phyloP scores from a whole-genome alignment of 352 stramenopile genomes.

The Pythium aquatile region DNA sequence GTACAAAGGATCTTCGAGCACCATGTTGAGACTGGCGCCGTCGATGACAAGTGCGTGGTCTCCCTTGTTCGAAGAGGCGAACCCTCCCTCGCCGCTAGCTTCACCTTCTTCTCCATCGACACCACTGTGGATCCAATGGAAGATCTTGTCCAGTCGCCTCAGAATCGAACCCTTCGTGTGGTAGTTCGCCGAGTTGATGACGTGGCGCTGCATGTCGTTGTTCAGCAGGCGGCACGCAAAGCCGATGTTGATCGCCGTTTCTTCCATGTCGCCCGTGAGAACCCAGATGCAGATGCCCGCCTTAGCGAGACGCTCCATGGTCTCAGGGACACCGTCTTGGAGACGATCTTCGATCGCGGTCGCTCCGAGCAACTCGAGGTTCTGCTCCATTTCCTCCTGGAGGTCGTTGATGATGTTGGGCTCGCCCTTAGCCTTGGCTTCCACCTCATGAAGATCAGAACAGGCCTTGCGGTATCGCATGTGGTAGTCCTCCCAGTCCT shows the following conservation, averaged over 20 bases:
- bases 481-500: slow-evolving; percentile 71
- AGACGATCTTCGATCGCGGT: slow-evolving; percentile 88
- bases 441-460: slow-evolving; percentile 65
- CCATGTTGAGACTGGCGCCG: slow-evolving; percentile 87
- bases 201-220: slow-evolving; percentile 93
- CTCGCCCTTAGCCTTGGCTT: slow-evolving; percentile 60
- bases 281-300: slow-evolving; percentile 88
- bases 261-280: slow-evolving; percentile 87
- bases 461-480: slow-evolving; percentile 57
- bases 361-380: slow-evolving; percentile 75
- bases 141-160: slow-evolving; percentile 74
- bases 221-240: slow-evolving; percentile 86
- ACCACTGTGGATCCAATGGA: slow-evolving; percentile 59
- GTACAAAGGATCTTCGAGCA: slow-evolving; percentile 67
- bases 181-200: slow-evolving; percentile 73
- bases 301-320: slow-evolving; percentile 71
- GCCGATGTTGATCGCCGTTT: slow-evolving; percentile 89
- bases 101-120: slow-evolving; percentile 21
- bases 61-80: slow-evolving; percentile 31
- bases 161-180: slow-evolving; percentile 67
- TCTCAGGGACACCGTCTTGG: slow-evolving; percentile 78
- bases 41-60: slow-evolving; percentile 94
- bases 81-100: slow-evolving; percentile 21
- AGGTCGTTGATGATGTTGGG: slow-evolving; percentile 63
- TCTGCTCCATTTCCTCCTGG: slow-evolving; percentile 75